Base-by-base conservation (phyloP, 163 green algal species). In the Chlorella variabilis region DNA sequence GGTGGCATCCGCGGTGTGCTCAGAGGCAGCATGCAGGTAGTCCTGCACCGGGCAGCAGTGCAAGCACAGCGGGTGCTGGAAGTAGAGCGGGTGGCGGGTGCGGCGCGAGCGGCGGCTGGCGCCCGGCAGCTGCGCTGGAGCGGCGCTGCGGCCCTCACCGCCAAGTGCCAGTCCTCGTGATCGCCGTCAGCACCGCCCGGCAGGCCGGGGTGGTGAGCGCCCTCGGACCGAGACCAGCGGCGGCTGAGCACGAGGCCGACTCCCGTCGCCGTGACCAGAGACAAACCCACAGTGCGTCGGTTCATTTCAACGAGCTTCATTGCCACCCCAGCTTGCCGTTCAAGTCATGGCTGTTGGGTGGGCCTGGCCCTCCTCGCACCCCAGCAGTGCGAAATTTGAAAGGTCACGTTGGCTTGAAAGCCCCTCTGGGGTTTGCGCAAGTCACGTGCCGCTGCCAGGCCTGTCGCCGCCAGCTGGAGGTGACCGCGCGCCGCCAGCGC, bases 161-260 rank as follows among this genome's bases (percentile, higher is more conserved):
- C 9, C 18, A 77, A 3, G 31, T 51, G 48, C 48, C 48, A 77
- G 2, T 77, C 9, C 2, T 48, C 31, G 13, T 74, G 39, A 38
- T 49, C 3, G 8, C 66, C 31, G 45, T 18, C 42, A 42, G 39
- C 7, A 61, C 15, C 54, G 54, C 54, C 54, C 4, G 13, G 54
- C 7, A 62, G 18, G 41, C 17, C n/a, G 3, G 5, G 36, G 11
- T 59, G 39, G 68, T 41, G 33, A 13, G 48, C 13, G 8, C 45
- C 70, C 31, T 77, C 48, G 18, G 70, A 77, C 15, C 70, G 70
- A 34, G 45, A 66, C 48, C 31, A 63, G 15, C 70, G 33, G 4
- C 31, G 21, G 15, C 21, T 62, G 15, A 49, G 15, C 11, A 65
- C 31, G 45, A 77, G 45, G 2, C 70, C 70, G 9, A 33, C 29